phyloP scores from a whole-genome alignment of 139 green algal species.

The Trebouxia sp. region DNA sequence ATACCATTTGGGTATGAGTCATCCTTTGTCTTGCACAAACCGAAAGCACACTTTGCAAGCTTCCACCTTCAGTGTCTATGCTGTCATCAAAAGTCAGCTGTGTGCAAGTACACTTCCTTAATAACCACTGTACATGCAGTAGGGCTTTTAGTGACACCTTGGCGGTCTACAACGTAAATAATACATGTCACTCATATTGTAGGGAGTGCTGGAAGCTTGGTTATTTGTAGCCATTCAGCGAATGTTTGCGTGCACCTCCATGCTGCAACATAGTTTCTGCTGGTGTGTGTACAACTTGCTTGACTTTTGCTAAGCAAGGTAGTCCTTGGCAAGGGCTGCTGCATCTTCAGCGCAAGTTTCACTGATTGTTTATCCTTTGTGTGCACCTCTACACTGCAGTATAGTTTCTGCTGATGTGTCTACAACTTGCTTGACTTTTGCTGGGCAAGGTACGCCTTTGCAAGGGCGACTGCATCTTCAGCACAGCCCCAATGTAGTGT shows the following conservation, averaged over 20 bases:
- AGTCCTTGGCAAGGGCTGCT: not conserved
- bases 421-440: not conserved
- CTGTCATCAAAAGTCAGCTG: too few species aligned
- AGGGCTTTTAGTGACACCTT: not conserved
- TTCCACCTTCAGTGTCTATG: slow-evolving; percentile 12
- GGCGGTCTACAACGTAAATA: not conserved
- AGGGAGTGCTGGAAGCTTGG: too few species aligned
- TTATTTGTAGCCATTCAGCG: not conserved
- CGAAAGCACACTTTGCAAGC: slow-evolving; percentile 2
- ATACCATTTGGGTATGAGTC: not conserved
- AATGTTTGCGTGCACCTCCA: too few species aligned
- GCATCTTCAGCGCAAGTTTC: not conserved
- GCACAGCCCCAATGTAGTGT: slow-evolving; percentile 76
- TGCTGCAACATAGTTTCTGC: not conserved
- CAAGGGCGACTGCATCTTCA: slow-evolving; percentile 52
- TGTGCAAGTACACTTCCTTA: slow-evolving; percentile 10
- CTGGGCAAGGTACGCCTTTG: slow-evolving; percentile 21
- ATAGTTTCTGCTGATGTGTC: too few species aligned
- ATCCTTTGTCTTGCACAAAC: not conserved
- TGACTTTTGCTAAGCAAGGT: not conserved
- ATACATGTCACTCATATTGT: too few species aligned
- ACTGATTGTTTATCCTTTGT: not conserved
- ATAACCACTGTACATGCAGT: not conserved
- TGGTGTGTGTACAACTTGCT: not conserved
- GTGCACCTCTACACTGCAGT: not conserved